phyloP scores from a whole-genome alignment of 75 land plant species.

The Cupressus sempervirens region DNA sequence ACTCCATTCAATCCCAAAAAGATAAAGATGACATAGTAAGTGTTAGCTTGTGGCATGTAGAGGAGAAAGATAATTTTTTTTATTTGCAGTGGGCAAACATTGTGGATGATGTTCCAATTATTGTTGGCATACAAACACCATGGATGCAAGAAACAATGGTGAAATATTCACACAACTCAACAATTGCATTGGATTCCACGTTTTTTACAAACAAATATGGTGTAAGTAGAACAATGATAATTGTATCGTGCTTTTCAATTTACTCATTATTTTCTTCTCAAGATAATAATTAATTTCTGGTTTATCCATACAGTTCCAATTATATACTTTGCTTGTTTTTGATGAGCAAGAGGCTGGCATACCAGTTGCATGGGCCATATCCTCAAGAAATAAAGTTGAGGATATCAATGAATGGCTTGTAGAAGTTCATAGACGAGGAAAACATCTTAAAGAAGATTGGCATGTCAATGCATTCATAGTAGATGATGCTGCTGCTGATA shows the following conservation, averaged over 20 bases:
- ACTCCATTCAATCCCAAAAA: background rate
- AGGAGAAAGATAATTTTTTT: background rate
- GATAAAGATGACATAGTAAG: background rate
- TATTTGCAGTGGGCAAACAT: background rate
- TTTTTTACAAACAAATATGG: background rate
- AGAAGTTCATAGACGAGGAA: background rate
- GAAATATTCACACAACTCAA: background rate
- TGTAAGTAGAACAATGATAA: background rate
- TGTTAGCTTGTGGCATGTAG: background rate
- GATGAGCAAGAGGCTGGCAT: background rate
- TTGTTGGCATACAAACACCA: background rate
- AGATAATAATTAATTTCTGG: background rate
- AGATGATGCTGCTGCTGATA: background rate
- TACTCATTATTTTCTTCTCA: background rate
- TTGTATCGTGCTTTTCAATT: background rate
- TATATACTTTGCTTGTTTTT: slow-evolving; percentile 3
- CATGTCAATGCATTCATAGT: background rate
- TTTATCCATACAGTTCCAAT: background rate
- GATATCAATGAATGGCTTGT: background rate
- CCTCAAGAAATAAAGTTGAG: background rate
- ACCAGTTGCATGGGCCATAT: background rate
- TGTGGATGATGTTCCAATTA: background rate
- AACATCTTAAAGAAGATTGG: background rate
- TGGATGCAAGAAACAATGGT: background rate
- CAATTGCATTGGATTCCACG: background rate